Conservation (phyloP, 768 basidiomycete genomes). For the Mycena maculata region DNA sequence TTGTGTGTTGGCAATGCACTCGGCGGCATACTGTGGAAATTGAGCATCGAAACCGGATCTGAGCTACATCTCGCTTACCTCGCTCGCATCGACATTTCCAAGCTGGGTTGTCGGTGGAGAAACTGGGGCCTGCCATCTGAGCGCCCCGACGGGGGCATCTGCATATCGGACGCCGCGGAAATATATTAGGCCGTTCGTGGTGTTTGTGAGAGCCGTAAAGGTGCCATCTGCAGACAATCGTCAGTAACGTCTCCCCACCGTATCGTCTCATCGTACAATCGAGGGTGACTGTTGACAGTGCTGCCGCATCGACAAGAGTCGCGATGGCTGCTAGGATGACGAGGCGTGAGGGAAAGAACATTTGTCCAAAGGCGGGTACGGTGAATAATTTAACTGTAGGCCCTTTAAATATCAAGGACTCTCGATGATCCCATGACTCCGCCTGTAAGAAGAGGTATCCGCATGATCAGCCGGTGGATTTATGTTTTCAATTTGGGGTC, state of each 20-base stretch:
- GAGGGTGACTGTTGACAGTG: slow-evolving; percentile 32
- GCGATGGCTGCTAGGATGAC: not conserved
- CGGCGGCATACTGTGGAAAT: slow-evolving; percentile 45
- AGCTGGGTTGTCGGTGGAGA: slow-evolving; percentile 50
- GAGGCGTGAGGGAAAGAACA: not conserved
- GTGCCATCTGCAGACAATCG: slow-evolving; percentile 42
- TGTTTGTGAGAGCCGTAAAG: slow-evolving; percentile 47
- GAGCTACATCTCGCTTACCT: slow-evolving; percentile 38
- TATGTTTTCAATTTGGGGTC: too few relatives aligned
- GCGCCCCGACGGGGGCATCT: slow-evolving; percentile 55
- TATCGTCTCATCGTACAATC: slow-evolving; percentile 29
- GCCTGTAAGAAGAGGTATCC: too few relatives aligned
- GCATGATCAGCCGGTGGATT: too few relatives aligned
- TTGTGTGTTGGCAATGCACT: slow-evolving; percentile 50
- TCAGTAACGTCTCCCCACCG: not conserved
- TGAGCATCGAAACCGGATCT: not conserved
- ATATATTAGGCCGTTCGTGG: slow-evolving; percentile 45
- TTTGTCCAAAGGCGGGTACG: not conserved
- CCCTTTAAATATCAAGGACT: too few relatives aligned
- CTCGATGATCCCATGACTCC: too few relatives aligned
- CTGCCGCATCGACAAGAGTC: not conserved
- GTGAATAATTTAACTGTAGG: too few relatives aligned
- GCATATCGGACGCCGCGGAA: slow-evolving; percentile 58
- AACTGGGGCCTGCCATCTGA: slow-evolving; percentile 54
- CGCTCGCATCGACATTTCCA: slow-evolving; percentile 50